phyloP scores from a whole-genome alignment of 352 stramenopile species.

The Phytophthora pini region DNA sequence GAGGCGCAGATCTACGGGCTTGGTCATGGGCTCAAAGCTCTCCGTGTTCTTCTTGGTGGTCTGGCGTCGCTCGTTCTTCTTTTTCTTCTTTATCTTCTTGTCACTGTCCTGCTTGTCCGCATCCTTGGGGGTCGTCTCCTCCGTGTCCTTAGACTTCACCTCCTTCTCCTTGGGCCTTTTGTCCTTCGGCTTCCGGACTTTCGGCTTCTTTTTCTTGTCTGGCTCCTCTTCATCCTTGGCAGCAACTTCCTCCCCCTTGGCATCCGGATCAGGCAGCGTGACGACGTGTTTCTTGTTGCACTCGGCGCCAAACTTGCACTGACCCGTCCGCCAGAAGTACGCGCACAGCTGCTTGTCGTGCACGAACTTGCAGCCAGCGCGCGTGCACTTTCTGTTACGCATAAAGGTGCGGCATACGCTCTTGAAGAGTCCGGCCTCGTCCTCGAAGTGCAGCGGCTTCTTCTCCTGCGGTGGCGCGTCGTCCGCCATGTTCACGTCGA shows the following conservation, averaged over 20 bases:
- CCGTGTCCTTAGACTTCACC: constrained; percentile 23
- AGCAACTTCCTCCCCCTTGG: constrained; percentile 8
- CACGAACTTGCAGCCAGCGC: constrained; percentile 47
- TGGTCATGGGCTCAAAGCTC: constrained; percentile 71
- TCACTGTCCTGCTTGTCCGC: constrained; percentile 27
- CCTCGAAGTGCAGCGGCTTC: constrained; percentile 49
- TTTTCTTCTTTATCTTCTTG: constrained; percentile 49
- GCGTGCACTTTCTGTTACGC: constrained; percentile 41
- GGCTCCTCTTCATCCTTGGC: constrained; percentile 13
- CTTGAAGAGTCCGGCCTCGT: constrained; percentile 65
- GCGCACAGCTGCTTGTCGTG: constrained; percentile 63
- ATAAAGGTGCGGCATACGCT: constrained; percentile 69
- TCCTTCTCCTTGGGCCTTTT: constrained; percentile 9
- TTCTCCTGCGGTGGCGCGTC: constrained; percentile 18
- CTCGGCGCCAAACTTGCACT: constrained; percentile 62
- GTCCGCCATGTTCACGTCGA: constrained; percentile 16
- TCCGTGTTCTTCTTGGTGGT: constrained; percentile 84
- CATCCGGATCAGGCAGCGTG: constrained; percentile 25
- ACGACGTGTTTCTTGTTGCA: constrained; percentile 70
- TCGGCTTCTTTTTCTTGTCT: constrained; percentile 33
- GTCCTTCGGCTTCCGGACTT: constrained; percentile 8
- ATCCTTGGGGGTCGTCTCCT: constrained; percentile 17
- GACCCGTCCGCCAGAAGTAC: constrained; percentile 53
- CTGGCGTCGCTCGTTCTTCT: constrained; percentile 43
- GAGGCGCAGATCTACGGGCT: constrained; percentile 73